A percentile compares a stretch with the other conserved stretches of the same genome.
phyloP scores from a whole-genome alignment of 257 asterid species.

The Sherardia arvensis region DNA sequence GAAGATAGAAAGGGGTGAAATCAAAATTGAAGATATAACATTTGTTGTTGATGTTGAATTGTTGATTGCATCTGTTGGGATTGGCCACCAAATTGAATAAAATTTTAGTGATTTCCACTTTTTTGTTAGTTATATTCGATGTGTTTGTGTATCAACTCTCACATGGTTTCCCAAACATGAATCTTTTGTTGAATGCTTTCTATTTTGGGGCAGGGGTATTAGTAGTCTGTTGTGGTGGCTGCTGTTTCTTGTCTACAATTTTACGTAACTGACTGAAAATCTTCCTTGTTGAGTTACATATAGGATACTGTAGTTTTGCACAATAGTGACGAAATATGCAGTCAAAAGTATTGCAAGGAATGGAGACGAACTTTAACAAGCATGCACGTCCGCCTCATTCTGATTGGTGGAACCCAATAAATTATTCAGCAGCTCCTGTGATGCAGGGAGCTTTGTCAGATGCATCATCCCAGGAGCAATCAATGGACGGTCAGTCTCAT shows the following conservation, averaged over 20 bases:
- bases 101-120: background rate
- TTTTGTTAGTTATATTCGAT: background rate
- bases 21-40: no score
- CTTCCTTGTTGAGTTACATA: constrained; percentile 5
- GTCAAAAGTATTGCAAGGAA: constrained; percentile 36
- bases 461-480: constrained; percentile 64
- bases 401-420: constrained; percentile 52
- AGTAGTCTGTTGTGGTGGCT: background rate
- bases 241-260: background rate
- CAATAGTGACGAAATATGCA: constrained; percentile 38
- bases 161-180: background rate
- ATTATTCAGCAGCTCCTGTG: constrained; percentile 30
- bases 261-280: constrained; percentile 10
- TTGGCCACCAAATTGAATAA: background rate
- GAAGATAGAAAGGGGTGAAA: background rate
- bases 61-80: background rate
- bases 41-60: no score
- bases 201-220: background rate
- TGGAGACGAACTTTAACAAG: constrained; percentile 26
- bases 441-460: constrained; percentile 52
- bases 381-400: constrained; percentile 29
- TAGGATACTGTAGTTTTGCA: constrained; percentile 17
- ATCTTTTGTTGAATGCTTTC: background rate
- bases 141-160: background rate
- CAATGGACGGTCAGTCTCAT: constrained; percentile 56